Base-by-base conservation (phyloP, 257 asterid species). In the Paraleonurus japonicus region DNA sequence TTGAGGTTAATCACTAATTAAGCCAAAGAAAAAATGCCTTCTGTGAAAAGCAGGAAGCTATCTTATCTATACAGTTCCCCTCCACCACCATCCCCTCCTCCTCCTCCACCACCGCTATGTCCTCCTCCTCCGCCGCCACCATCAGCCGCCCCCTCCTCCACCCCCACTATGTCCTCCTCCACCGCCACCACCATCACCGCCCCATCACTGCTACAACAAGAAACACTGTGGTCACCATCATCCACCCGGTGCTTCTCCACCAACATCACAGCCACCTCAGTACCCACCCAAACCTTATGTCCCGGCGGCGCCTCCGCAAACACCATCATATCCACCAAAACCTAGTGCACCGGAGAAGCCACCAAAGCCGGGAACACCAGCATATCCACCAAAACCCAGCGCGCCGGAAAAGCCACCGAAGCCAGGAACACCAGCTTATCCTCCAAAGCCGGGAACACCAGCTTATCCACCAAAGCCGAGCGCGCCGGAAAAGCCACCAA, bases 41-140 rank as follows among this genome's bases (percentile, higher is more conserved):
- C 84, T 16, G 15, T 68, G 41, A 83, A 76, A 59, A 77, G 66
- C 69, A 65, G 70, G 45, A 81, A 73, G 67, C 13, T 57, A 5
- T 30, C 55, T 26, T 81, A 84, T 54, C 30, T 30, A 0, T 80
- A 83, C 76, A 1, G 24, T 30, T 83, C 87, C n/a, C 86, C 86
- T 20, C 86, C 86, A 1, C 86, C 77, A 16, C 85, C 73, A 0
- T 60, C 71, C 0, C 61, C 79, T 0, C 64, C 70, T 1, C 74
- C 85, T 0, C 70, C 85, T 1, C 80, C 80, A 1, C 76, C 80
- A 0, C 81, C 80, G 0, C 83, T 76, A 3, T 50, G 53, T 12
- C 81, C 85, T 1, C 76, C 79, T 2, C 81, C 76, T 0, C 61
- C 70, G 0, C 75, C 75, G 0, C 65, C 79, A 0, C 75, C 87